phyloP scores from a whole-genome alignment of 257 asterid species.

The Hygrophila difformis region DNA sequence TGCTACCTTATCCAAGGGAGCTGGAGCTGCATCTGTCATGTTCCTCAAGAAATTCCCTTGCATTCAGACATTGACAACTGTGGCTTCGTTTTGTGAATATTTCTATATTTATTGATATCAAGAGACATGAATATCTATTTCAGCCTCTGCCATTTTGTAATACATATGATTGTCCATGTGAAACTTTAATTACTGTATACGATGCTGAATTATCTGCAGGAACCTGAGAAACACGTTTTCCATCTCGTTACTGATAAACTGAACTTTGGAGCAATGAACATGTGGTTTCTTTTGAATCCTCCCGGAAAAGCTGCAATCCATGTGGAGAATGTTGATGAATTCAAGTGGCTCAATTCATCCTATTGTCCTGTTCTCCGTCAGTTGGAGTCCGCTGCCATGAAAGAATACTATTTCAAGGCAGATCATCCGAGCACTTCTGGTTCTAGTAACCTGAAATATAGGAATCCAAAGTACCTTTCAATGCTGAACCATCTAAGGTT shows the following conservation, averaged over 20 bases:
- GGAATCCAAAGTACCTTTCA: slow-evolving; percentile 95
- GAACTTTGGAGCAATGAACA: slow-evolving; percentile 96
- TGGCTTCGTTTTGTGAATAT: no score
- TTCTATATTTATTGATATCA: no score
- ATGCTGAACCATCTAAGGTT: slow-evolving; percentile 96
- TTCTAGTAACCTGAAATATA: slow-evolving; percentile 85
- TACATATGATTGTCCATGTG: neutral
- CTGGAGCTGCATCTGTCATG: no score
- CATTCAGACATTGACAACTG: no score
- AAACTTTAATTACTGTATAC: neutral
- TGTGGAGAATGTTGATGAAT: slow-evolving; percentile 92
- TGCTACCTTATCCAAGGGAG: no score
- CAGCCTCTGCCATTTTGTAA: no score
- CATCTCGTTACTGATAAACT: slow-evolving; percentile 94
- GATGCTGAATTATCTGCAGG: slow-evolving; percentile 45
- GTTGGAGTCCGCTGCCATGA: slow-evolving; percentile 93
- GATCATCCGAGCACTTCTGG: slow-evolving; percentile 92
- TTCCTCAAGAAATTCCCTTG: no score
- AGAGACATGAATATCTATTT: slow-evolving; percentile 11
- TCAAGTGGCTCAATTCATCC: slow-evolving; percentile 93
- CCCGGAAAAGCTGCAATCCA: slow-evolving; percentile 95
- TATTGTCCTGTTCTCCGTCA: slow-evolving; percentile 87
- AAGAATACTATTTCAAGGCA: slow-evolving; percentile 94
- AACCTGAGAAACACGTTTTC: slow-evolving; percentile 87
- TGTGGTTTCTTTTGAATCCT: slow-evolving; percentile 98